Evolutionary conservation across 495 filamentous ascomycete species (phyloP), one percentile per base, ranked within the genome.

Genomic region (Aspergillus cristatus): DNA sequence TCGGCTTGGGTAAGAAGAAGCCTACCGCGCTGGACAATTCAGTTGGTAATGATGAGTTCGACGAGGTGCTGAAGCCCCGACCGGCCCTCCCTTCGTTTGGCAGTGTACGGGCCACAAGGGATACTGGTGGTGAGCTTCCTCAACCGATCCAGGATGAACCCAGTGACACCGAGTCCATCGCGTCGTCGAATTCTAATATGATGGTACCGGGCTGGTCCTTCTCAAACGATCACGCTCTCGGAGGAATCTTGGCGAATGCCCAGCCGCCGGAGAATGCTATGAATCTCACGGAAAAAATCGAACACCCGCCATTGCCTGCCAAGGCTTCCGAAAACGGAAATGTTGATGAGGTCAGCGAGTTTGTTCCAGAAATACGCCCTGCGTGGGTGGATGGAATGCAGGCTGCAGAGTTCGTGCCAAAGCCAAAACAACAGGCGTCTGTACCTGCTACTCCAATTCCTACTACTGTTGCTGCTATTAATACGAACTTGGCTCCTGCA

Each of bases 51-150:
- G 71, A 84, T 20, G 79, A 84, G 32, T 59, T 70, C 28, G 77
- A 82, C 41, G 67, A 77, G 26, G 54, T 72, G 2, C 82, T 93
- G 67, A 79, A 79, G 44, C 86, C 86, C 15, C 71, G 82, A 7
- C 83, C 82, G 4, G 76, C 75, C 1, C 65, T 94, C 14, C 87
- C 87, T 7, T 86, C 81, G 14, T 94, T 94, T 58, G 87, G 85
- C 14, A 90, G 86, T 51, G 70, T 93, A 25, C 74, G 86, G 29
- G 62, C 53, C 14, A 54, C 40, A 24, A 62, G 61, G 12, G 55
- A 67, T 17, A 46, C 55, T 26, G n/a, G n/a, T 24, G 20, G 8
- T 8, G 51, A 43, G 6, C 43, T 48, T 1, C 32, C 36, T n/a
- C 42, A 41, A 1, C 35, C 45, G 14, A 32, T 34, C 1, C 42